Conservation (phyloP, 2,329 filamentous ascomycete genomes). For the Pseudovirgaria hyperparasitica region DNA sequence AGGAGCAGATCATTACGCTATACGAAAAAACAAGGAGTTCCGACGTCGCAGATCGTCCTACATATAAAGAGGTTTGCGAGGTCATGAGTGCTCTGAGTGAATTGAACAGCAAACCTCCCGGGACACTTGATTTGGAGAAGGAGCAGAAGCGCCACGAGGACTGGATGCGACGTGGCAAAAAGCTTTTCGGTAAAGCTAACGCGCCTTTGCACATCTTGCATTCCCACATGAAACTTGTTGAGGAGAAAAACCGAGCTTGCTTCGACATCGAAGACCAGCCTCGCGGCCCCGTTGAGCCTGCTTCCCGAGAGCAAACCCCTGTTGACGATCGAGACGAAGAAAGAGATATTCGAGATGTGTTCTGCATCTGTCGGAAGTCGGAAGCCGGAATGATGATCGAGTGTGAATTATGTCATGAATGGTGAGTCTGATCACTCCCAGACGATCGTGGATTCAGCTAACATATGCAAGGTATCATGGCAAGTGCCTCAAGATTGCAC, state of each 20-base stretch:
- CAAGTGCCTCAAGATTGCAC: conserved; percentile 93
- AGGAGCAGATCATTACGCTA: conserved; percentile 72
- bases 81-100: conserved; percentile 79
- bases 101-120: conserved; percentile 81
- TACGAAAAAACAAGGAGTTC: conserved; percentile 63
- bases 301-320: conserved; percentile 68
- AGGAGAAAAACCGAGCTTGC: conserved; percentile 78
- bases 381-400: conserved; percentile 99
- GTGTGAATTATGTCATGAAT: conserved; percentile 95
- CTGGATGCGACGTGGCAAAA: conserved; percentile 98
- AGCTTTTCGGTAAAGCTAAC: conserved; percentile 95
- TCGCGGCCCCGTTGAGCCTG: conserved; percentile 78
- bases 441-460: conserved; percentile 1
- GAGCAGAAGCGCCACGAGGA: conserved; percentile 93
- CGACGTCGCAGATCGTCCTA: conserved; percentile 68
- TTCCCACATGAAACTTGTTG: conserved; percentile 84
- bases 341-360: conserved; percentile 57
- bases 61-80: conserved; percentile 80
- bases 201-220: conserved; percentile 92
- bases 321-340: too few relatives aligned
- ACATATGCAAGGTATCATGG: conserved; percentile 71
- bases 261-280: conserved; percentile 87
- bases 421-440: conserved; percentile 42
- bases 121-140: conserved; percentile 84
- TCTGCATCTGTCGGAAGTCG: conserved; percentile 86